phyloP scores from a whole-genome alignment of 139 green algal species.

The Yamagishiella unicocca region DNA sequence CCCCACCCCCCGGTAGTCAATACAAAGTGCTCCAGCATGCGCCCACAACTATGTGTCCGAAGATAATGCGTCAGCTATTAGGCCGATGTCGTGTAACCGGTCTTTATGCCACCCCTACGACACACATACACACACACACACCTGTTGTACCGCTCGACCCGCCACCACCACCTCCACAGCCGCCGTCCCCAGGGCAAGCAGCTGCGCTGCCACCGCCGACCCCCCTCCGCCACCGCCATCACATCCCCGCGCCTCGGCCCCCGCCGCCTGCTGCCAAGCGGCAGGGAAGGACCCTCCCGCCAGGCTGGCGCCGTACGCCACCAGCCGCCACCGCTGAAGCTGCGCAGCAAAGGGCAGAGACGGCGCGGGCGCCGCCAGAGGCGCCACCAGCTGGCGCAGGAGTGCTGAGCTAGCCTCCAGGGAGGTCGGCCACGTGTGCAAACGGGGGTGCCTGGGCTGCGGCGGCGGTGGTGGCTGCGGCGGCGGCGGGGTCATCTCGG shows the following conservation, averaged over 20 bases:
- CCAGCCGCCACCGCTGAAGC: background rate
- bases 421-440: slow-evolving; percentile 11
- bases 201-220: background rate
- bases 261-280: background rate
- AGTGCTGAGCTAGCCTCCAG: background rate
- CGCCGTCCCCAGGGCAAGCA: background rate
- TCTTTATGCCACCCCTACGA: too few species aligned
- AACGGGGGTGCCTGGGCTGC: background rate
- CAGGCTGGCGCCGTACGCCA: slow-evolving; percentile 11
- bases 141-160: background rate
- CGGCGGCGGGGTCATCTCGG: background rate
- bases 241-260: background rate
- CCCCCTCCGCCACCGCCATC: background rate
- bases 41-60: too few species aligned
- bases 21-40: too few species aligned
- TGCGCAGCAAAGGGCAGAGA: background rate
- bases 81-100: too few species aligned
- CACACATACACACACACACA: too few species aligned
- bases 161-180: background rate
- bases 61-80: too few species aligned
- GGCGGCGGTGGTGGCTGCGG: background rate
- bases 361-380: background rate
- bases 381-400: background rate
- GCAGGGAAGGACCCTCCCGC: background rate
- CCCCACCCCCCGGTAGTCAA: too few species aligned